A percentile compares a stretch with the other conserved stretches of the same genome.
Conservation (phyloP, 2,329 filamentous ascomycete genomes). For the Xylariaceae sp. region DNA sequence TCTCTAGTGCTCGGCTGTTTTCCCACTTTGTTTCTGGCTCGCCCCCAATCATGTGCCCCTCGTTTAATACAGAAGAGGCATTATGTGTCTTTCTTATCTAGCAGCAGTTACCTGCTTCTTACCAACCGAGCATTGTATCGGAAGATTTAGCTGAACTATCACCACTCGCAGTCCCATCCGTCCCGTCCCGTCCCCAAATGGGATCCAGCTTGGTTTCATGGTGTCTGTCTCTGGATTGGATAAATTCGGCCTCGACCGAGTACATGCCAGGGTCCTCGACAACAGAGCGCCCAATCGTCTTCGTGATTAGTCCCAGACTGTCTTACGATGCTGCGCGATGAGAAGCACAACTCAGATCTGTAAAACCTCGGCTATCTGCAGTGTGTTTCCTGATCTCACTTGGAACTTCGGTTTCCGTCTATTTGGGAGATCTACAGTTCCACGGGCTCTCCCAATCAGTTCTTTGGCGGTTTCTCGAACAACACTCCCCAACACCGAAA, state of each 20-base stretch:
- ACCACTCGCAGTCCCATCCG: neutral
- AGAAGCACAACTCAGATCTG: slow-evolving; percentile 30
- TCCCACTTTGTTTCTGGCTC: neutral
- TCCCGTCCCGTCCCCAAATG: neutral
- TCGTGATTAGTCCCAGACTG: slow-evolving; percentile 22
- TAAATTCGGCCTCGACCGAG: slow-evolving; percentile 4
- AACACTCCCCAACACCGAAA: slow-evolving; percentile 8
- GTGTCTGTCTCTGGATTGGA: slow-evolving; percentile 7
- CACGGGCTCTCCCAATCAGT: slow-evolving; percentile 25
- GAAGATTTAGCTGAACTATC: slow-evolving; percentile 9
- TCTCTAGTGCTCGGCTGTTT: neutral
- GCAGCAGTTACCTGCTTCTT: neutral
- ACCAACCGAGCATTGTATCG: slow-evolving; percentile 7
- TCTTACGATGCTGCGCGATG: slow-evolving; percentile 31
- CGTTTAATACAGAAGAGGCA: neutral
- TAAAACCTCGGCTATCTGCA: slow-evolving; percentile 33
- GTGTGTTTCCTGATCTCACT: slow-evolving; percentile 29
- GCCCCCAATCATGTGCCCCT: neutral
- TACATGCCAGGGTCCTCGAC: slow-evolving; percentile 8
- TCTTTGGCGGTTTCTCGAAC: slow-evolving; percentile 23
- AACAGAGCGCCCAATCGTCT: slow-evolving; percentile 16
- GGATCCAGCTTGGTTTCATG: neutral
- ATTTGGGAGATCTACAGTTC: slow-evolving; percentile 26
- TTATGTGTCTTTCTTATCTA: slow-evolving; percentile 9
- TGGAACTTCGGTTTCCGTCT: slow-evolving; percentile 28